Evolutionary conservation across 2,329 filamentous ascomycete genomes (phyloP), one percentile per base, ranked within the genome.

Genomic region (Pseudopithomyces chartarum): DNA sequence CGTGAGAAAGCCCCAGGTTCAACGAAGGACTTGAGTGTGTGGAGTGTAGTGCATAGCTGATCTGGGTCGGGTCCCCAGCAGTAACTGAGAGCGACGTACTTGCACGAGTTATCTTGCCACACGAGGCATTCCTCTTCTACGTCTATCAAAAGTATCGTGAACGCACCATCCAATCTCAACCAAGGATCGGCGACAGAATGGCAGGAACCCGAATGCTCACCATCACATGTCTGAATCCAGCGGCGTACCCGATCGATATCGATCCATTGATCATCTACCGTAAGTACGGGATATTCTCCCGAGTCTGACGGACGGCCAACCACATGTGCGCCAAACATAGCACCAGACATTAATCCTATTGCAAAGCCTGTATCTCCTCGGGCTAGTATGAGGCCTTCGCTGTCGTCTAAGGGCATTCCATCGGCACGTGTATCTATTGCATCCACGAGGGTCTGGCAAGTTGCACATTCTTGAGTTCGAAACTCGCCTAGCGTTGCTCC

Each of bases 31-130:
- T 20, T 26, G 5, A 48, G 42, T 12, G 17, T 49, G 7, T 33
- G 22, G 13, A n/a, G 22, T 22, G 43, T 48, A 26, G 52, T 54
- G 17, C 36, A n/a, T 11, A 54, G 43, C 12, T 34, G n/a, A 3
- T 48, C 29, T 8, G 8, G 11, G 15, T 2, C 20, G 22, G 19
- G 33, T 6, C 44, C 52, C 44, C 43, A 54, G n/a, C 22, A 17
- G 34, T 54, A 54, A 13, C 43, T 48, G 17, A 54, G 44, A 3
- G 52, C 52, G 11, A 49, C 33, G 26, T 54, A 54, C 26, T 17
- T 43, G 23, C 44, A 26, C 1, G 44, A 43, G 11, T 11, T 45
- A 6, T 19, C 19, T 12, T 23, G 33, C 11, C 29, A 34, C 19
- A 55, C 52, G 19, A 55, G 26, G 22, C 52, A 43, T 20, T 34